These are phyloP conservation scores for Opeltia flavorubescens DNA, from an alignment of 495 filamentous ascomycete species.

Conservation along the genomic window DNA sequence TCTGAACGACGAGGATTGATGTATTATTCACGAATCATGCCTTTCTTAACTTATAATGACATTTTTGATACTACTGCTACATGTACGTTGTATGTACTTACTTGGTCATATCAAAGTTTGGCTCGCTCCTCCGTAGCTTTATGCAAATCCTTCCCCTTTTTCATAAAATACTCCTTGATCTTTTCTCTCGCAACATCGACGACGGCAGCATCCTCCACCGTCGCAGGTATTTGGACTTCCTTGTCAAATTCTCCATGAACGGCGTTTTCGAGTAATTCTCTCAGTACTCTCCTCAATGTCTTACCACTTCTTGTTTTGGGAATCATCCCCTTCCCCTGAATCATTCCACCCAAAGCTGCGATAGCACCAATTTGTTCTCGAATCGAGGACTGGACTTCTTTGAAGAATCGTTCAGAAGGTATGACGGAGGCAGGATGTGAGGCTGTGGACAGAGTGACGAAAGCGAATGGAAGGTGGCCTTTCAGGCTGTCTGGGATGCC, in stretches of 20 bases:
- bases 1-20: too few relatives aligned
- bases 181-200: conserved; percentile 40
- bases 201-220: conserved; percentile 44
- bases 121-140: conserved; percentile 13
- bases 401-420: conserved; percentile 38
- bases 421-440: conserved; percentile 31
- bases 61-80: too few relatives aligned
- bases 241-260: conserved; percentile 36
- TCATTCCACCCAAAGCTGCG: conserved; percentile 68
- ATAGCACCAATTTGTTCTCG: conserved; percentile 81
- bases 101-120: conserved; percentile 14
- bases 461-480: conserved; percentile 83
- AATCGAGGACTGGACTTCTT: conserved; percentile 47
- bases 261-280: conserved; percentile 61
- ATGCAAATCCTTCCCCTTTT: conserved; percentile 14
- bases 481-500: conserved; percentile 75
- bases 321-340: conserved; percentile 77
- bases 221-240: conserved; percentile 40
- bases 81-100: too few relatives aligned
- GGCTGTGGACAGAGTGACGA: conserved; percentile 45
- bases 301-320: conserved; percentile 84
- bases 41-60: too few relatives aligned
- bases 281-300: conserved; percentile 65
- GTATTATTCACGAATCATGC: too few relatives aligned
- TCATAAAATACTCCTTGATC: conserved; percentile 44